Percentiles rank a stretch among this genome's conserved stretches.
These are phyloP conservation scores for Garcia nutans DNA, from an alignment of 345 rosid species.

Conservation along the genomic window DNA sequence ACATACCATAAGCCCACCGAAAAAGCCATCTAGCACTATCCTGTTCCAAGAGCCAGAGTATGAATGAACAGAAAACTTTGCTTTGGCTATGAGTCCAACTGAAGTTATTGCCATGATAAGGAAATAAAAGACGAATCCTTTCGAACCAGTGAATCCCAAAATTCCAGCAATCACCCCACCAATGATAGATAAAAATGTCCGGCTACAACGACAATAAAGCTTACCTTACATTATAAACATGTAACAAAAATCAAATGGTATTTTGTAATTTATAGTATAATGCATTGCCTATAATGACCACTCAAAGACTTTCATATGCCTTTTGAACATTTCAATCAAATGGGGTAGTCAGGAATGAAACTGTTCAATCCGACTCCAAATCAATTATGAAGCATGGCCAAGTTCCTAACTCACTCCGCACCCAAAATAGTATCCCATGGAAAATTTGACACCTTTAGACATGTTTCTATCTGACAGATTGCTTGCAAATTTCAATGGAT, in stretches of 20 bases:
- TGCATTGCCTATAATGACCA: background rate
- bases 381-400: background rate
- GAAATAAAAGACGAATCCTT: constrained; percentile 79
- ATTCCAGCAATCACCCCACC: constrained; percentile 94
- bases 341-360: background rate
- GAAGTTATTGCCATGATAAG: constrained; percentile 84
- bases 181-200: constrained; percentile 85
- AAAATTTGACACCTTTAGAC: background rate
- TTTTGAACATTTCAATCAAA: background rate
- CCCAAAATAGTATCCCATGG: background rate
- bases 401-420: background rate
- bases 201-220: constrained; percentile 51
- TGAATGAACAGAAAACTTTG: constrained; percentile 66
- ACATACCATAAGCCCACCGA: constrained; percentile 89
- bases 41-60: constrained; percentile 85
- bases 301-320: background rate
- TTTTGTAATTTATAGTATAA: background rate
- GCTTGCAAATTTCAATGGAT: background rate
- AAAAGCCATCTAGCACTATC: constrained; percentile 70
- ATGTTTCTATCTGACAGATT: background rate
- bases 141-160: constrained; percentile 75
- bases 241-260: background rate
- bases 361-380: background rate
- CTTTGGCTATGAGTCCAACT: constrained; percentile 75
- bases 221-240: background rate